Evolutionary conservation across 1,284 basidiomycete genomes (phyloP).

Genomic region (Naganishia sp.): DNA sequence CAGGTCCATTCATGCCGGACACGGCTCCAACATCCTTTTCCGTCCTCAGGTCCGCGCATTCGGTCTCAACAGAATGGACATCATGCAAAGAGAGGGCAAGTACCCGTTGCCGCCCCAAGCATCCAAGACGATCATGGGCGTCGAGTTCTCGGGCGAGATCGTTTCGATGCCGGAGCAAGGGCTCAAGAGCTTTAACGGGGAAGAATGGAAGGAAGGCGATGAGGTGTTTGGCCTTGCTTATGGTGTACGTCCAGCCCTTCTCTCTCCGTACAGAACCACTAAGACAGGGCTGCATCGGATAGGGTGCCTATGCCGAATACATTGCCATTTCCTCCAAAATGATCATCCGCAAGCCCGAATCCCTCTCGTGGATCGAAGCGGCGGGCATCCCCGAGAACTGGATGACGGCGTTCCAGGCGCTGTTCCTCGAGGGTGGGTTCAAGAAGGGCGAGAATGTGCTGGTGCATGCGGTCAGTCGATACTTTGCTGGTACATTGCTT

Average conservation of each 20-base stretch:
- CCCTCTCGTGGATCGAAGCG: slow-evolving; percentile 78
- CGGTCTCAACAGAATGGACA: slow-evolving; percentile 86
- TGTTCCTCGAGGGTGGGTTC: slow-evolving; percentile 69
- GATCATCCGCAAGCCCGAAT: slow-evolving; percentile 71
- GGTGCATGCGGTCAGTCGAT: slow-evolving; percentile 69
- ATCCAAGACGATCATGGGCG: slow-evolving; percentile 73
- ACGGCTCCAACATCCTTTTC: too few relatives aligned
- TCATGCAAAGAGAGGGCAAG: slow-evolving; percentile 68
- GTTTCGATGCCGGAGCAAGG: slow-evolving; percentile 58
- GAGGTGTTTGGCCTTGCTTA: slow-evolving; percentile 81
- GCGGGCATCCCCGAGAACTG: slow-evolving; percentile 83
- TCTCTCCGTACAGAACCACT: background rate
- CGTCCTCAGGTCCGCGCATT: slow-evolving; percentile 60
- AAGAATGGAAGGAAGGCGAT: slow-evolving; percentile 69
- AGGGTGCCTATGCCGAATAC: slow-evolving; percentile 93
- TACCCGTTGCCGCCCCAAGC: slow-evolving; percentile 79
- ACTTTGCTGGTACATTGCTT: background rate
- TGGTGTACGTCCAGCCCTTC: slow-evolving; percentile 57
- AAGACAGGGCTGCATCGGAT: slow-evolving; percentile 16
- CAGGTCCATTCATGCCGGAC: background rate
- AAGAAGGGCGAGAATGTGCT: slow-evolving; percentile 74
- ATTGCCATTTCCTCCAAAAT: slow-evolving; percentile 69
- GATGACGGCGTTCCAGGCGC: slow-evolving; percentile 85
- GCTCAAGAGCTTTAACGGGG: slow-evolving; percentile 36
- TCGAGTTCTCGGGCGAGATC: slow-evolving; percentile 83